Conservation (phyloP, 257 asterid species). For the Nicotiana tabacum region DNA sequence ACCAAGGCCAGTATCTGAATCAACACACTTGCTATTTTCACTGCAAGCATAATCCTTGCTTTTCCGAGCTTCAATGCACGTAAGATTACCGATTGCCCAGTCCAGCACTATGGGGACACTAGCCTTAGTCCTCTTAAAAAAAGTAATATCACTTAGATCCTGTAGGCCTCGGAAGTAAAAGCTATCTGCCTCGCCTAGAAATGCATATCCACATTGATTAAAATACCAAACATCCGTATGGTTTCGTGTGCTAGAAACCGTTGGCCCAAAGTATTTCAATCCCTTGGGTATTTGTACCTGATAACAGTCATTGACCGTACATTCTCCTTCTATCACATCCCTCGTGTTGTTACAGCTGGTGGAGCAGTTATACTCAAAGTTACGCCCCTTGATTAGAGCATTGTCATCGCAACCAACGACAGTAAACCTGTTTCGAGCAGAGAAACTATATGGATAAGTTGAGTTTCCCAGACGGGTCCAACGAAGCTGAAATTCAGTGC, state of each 20-base stretch:
- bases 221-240: neutral
- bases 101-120: slow-evolving; percentile 6
- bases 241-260: neutral
- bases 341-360: neutral
- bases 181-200: slow-evolving; percentile 11
- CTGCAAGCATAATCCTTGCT: slow-evolving; percentile 10
- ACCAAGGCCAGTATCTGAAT: neutral
- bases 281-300: slow-evolving; percentile 13
- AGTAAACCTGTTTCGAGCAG: slow-evolving; percentile 9
- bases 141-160: neutral
- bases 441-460: slow-evolving; percentile 15
- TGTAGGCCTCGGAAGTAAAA: slow-evolving; percentile 10
- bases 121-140: neutral
- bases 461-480: slow-evolving; percentile 16
- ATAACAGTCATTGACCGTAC: slow-evolving; percentile 16
- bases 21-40: neutral
- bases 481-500: neutral
- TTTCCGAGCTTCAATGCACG: slow-evolving; percentile 7
- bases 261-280: neutral
- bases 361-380: neutral
- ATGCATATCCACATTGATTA: slow-evolving; percentile 18
- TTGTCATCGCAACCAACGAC: slow-evolving; percentile 20
- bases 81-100: slow-evolving; percentile 3
- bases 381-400: neutral
- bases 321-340: neutral